Evolutionary conservation across 2,329 filamentous ascomycete genomes (phyloP), one percentile per base, ranked within the genome.

Genomic region (Waltergamsia citrina): DNA sequence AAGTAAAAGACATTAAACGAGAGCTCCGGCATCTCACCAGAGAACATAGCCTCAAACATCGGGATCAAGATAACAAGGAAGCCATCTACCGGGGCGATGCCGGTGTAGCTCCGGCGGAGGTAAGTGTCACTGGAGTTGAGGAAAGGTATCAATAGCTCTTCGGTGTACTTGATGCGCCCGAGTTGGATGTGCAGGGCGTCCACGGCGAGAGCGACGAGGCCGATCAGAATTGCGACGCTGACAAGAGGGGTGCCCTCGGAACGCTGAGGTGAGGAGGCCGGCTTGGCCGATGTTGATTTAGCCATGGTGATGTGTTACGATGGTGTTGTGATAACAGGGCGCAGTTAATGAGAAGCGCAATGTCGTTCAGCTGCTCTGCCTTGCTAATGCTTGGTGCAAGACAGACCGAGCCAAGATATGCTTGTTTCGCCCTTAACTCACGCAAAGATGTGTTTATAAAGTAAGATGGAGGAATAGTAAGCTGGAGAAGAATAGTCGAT

Each of bases 1-100:
- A 51, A 51, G n/a, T 36, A 40, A 12, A 48, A 37, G 4, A 29
- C 34, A 12, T 45, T 43, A 15, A 51, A 33, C 15, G 44, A 10
- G 5, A 24, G 15, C 24, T 34, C 33, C 3, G 31, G 22, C 15
- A 16, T 35, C 8, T 32, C 20, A 7, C 24, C 11, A 10, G 14
- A 14, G 11, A 28, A 27, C 6, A 47, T 41, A 19, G 43, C 42
- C 5, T 41, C 40, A 39, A 43, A 51, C 20, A 50, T 34, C 9
- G 47, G 28, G 15, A 50, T 48, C 3, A 33, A 28, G 18, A 42
- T 29, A 1, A 40, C 37, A 6, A 47, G 34, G 8, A 43, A 35
- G 7, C 36, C 20, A 35, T 51, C 49, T 1, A 49, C 7, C 8
- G 26, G 21, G 1, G 33, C 15, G 3, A 49, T 21, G 6, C 47